Evolutionary conservation across 176 grass and related monocot species (phyloP), one percentile per base, ranked within the genome.

Genomic region (Oryza australiensis): DNA sequence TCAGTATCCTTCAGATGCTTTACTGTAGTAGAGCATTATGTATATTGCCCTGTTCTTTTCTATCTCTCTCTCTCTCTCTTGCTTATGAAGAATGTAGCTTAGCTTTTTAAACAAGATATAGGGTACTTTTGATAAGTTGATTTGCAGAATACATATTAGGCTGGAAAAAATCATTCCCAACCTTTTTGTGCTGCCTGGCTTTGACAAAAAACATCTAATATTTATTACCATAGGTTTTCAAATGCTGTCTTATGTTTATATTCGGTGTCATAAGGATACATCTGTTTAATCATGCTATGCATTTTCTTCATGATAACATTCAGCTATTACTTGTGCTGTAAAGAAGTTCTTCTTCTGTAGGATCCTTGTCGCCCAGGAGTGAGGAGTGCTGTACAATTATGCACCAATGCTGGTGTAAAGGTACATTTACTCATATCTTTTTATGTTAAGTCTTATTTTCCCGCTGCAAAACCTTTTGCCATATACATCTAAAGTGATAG

Each of bases 331-430:
- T 67, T 24, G 16, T 83, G 62, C 26, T 64, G 65, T 70, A 84
- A 81, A 79, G 27, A 29, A n/a, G 59, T 81, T 89, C 33, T 85
- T 66, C 27, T 68, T 46, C 62, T 82, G 7, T 71, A 98, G 95
- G 95, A 98, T 88, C 87, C 95, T 59, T 98, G 95, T 78, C 92
- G 95, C 51, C 90, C 90, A 77, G 92, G 95, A 72, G 92, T 98
- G 53, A 88, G 46, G 90, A 93, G 90, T 81, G 90, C 95, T 86
- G 95, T 98, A 84, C 75, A 86, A 72, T 83, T 98, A 40, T 95
- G 92, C 78, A 83, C 38, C 28, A 42, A 40, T 89, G 90, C 95
- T 4, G 95, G 92, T 80, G 88, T 98, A 86, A 93, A 93, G 90
- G 95, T 95, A 62, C 62, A 71, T 86, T 45, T 85, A 70, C 68